A percentile compares a stretch with the other conserved stretches of the same genome.
Evolutionary conservation across 768 basidiomycete genomes (phyloP).

Genomic region (Suillus occidentalis): DNA sequence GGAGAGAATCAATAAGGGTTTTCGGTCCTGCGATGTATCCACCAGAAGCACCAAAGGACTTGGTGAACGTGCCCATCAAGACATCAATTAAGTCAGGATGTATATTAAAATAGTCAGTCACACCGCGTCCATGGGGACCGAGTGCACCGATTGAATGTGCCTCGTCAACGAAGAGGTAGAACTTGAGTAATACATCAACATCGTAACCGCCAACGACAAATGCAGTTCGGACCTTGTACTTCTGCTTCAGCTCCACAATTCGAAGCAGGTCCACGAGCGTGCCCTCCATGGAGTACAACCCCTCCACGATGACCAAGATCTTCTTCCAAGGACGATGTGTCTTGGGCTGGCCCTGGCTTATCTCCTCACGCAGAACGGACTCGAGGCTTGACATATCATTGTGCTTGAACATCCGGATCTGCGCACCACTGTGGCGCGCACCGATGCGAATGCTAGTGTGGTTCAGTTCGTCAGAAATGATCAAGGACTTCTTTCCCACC

Average conservation of each 20-base stretch:
- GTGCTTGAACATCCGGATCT: conserved; percentile 94
- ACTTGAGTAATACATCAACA: conserved; percentile 47
- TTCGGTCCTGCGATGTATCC: conserved; percentile 92
- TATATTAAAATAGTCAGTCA: conserved; percentile 91
- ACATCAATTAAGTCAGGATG: conserved; percentile 82
- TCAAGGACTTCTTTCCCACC: conserved; percentile 85
- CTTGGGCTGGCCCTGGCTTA: conserved; percentile 96
- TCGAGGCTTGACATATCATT: conserved; percentile 90
- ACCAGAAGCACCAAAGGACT: conserved; percentile 90
- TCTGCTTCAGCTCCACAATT: conserved; percentile 84
- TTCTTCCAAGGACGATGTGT: conserved; percentile 99
- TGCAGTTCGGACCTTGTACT: conserved; percentile 76
- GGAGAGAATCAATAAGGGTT: conserved; percentile 75
- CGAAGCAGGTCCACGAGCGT: conserved; percentile 82
- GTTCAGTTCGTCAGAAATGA: conserved; percentile 97
- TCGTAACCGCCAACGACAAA: not conserved
- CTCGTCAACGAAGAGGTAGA: conserved; percentile 95
- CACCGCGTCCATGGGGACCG: conserved; percentile 92
- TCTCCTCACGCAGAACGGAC: conserved; percentile 77
- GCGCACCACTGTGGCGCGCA: conserved; percentile 83
- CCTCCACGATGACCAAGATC: conserved; percentile 92
- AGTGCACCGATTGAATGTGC: conserved; percentile 97
- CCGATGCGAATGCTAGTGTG: conserved; percentile 96
- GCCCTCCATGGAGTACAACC: conserved; percentile 99
- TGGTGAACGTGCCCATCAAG: conserved; percentile 98